Percentiles rank a stretch among this genome's conserved stretches.
Evolutionary conservation across 2,329 filamentous ascomycete genomes (phyloP).

Genomic region (Monosporascus sp.): DNA sequence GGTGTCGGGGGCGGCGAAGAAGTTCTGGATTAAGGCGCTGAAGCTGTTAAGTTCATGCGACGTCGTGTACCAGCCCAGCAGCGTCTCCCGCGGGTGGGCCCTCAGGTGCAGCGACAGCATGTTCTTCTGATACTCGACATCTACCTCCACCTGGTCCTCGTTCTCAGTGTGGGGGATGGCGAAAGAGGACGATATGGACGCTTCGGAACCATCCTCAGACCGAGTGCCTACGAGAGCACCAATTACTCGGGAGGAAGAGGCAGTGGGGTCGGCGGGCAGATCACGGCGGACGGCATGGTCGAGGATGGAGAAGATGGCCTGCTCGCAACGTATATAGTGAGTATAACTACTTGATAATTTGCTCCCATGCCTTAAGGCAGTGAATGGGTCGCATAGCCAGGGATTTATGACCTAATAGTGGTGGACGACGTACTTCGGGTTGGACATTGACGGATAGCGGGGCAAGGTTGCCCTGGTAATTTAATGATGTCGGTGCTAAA

Average conservation of each 20-base stretch:
- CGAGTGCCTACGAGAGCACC: constrained; percentile 89
- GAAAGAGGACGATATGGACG: constrained; percentile 93
- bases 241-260: constrained; percentile 88
- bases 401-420: too few species aligned
- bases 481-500: constrained; percentile 73
- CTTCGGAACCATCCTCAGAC: constrained; percentile 93
- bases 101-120: constrained; percentile 95
- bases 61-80: constrained; percentile 98
- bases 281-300: constrained; percentile 94
- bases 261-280: constrained; percentile 56
- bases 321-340: background rate
- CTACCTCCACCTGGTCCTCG: constrained; percentile 96
- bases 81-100: constrained; percentile 85
- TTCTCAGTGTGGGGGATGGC: constrained; percentile 98
- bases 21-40: constrained; percentile 98
- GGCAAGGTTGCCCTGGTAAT: constrained; percentile 78
- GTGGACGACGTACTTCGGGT: constrained; percentile 83
- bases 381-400: too few species aligned
- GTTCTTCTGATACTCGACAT: constrained; percentile 99
- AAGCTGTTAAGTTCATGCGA: constrained; percentile 97
- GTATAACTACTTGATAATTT: background rate
- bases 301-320: constrained; percentile 71
- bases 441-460: constrained; percentile 93
- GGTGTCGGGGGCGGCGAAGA: constrained; percentile 94
- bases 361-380: too few species aligned